Evolutionary conservation across 2,329 filamentous ascomycete genomes (phyloP), one percentile per base, ranked within the genome.

Genomic region (Tolypocladium tundrense): DNA sequence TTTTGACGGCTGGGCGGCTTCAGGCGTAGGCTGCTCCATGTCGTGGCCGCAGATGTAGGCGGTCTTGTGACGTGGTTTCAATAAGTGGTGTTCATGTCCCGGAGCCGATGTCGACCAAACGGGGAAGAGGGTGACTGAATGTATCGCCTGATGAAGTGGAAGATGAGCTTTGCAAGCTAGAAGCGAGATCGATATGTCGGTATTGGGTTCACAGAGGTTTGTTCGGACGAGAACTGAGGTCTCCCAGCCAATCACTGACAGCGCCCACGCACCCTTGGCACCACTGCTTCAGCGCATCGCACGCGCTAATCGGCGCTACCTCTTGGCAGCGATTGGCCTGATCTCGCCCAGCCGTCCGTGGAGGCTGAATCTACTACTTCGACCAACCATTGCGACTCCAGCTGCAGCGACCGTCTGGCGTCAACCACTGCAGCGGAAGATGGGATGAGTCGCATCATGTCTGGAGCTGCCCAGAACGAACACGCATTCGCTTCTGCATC

Each of bases 391-490:
- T 6, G 27, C 48, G 31, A 51, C 48, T 11, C 16, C 16, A 13
- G 31, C 48, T 11, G 48, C 48, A 51, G 31, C 48, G 48, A 35
- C 48, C 48, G 35, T 51, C 48, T 35, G 31, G 48, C 24, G 48
- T 21, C 48, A 51, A 35, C 16, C 19, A 21, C 31, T 21, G 53
- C 53, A 21, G 53, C 57, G 52, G 65, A 71, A 66, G 64, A 74
- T 73, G 71, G 63, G 62, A 73, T 72, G 69, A 70, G 61, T 61
- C 69, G 63, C 72, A 76, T 66, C 65, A 77, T 77, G 74, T 69
- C 72, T 69, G 69, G 71, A 70, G 66, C 66, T 64, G 62, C 67
- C 64, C 66, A 67, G 61, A 68, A 68, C 65, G 66, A 73, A 3
- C 14, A 54, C 59, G 63, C 68, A 33, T 68, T 69, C 61, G 66